phyloP scores from a whole-genome alignment of 345 rosid species.

The Euphorbia pulcherrima region DNA sequence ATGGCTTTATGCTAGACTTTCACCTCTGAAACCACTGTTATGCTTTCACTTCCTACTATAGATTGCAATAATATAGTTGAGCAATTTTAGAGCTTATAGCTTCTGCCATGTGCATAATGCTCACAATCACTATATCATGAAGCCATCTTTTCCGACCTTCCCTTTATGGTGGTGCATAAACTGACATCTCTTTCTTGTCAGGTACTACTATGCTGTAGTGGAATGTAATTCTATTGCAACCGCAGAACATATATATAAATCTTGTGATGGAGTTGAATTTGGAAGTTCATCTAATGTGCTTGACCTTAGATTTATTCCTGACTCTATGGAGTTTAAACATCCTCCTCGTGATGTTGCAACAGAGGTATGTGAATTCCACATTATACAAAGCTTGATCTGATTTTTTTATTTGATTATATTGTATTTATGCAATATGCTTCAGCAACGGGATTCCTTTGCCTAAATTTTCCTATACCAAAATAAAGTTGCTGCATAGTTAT shows the following conservation, averaged over 20 bases:
- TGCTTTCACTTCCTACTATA: too few species aligned
- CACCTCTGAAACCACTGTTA: too few species aligned
- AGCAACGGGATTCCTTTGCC: background rate
- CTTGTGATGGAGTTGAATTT: slow-evolving; percentile 85
- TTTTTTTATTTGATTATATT: background rate
- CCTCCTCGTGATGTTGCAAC: slow-evolving; percentile 80
- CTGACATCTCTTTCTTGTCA: slow-evolving; percentile 21
- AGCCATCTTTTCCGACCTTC: too few species aligned
- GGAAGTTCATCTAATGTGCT: slow-evolving; percentile 90
- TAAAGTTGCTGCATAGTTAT: too few species aligned
- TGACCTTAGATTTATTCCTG: slow-evolving; percentile 90
- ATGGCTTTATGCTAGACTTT: too few species aligned
- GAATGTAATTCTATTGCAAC: slow-evolving; percentile 83
- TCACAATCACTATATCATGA: too few species aligned
- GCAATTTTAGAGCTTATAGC: too few species aligned
- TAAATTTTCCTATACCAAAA: too few species aligned
- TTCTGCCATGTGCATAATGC: too few species aligned
- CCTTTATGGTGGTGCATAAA: background rate
- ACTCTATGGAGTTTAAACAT: slow-evolving; percentile 82
- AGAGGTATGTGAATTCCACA: slow-evolving; percentile 48
- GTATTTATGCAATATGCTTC: background rate
- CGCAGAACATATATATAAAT: slow-evolving; percentile 71
- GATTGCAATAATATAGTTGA: too few species aligned
- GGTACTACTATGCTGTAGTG: slow-evolving; percentile 82
- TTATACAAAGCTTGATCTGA: background rate